Base-by-base conservation (phyloP, 768 basidiomycete genomes). In the Hypsizygus marmoreus region DNA sequence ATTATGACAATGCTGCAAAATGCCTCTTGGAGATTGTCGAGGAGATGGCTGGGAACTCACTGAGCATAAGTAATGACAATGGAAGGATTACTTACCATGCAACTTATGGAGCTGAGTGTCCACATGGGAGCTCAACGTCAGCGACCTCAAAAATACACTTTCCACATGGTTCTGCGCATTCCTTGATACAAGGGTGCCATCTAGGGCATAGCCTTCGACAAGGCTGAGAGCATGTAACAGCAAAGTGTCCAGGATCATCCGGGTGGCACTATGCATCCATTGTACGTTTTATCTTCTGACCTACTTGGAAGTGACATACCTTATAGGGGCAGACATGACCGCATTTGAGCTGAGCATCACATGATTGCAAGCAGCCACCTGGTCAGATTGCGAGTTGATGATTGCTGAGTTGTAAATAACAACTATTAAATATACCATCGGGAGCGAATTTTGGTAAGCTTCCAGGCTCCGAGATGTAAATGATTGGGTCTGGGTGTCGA, bases 271-370 rank as follows among this genome's bases (percentile, higher is more conserved):
- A 47, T 28, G 29, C 1, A 10, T 41, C 11, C 24, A 28, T n/a
- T n/a, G n/a, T n/a, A n/a, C n/a, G n/a, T n/a, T n/a, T n/a, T n/a
- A n/a, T n/a, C n/a, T n/a, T n/a, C n/a, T n/a, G n/a, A n/a, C n/a
- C n/a, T n/a, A n/a, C n/a, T n/a, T n/a, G n/a, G n/a, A n/a, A n/a
- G n/a, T n/a, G n/a, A n/a, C 62, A 29, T 59, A 82, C 83, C 63
- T 80, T 79, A 49, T 72, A 82, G 0, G 81, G 79, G 55, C 86
- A 88, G 3, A 71, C 62, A 56, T 88, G 86, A 2, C 86, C 86
- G 52, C 86, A 88, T 16, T 65, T 60, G 20, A 88, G 63, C 13
- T 70, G 66, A 8, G 66, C 65, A 25, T 73, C 71, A 48, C 86
- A 88, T 4, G 76, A 69, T n/a, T 64, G 64, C 40, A 84, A 62